These are phyloP conservation scores for Sordariomycetes sp. DNA, from an alignment of 2,329 filamentous ascomycete genomes.

Conservation along the genomic window DNA sequence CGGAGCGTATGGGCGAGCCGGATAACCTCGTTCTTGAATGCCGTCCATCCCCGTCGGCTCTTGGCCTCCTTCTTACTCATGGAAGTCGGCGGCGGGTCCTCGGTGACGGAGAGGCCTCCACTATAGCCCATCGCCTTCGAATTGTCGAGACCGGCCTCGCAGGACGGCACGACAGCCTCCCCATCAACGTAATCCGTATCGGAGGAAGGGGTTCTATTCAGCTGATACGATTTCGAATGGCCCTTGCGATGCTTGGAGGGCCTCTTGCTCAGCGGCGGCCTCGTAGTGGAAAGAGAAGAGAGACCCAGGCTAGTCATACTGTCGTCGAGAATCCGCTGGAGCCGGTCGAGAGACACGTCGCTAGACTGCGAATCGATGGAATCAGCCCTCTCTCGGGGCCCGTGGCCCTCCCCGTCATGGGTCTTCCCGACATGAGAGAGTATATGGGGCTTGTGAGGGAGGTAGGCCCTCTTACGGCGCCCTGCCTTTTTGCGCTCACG, in stretches of 20 bases:
- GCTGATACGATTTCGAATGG: slow-evolving; percentile 12
- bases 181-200: slow-evolving; percentile 79
- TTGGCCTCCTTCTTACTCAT: neutral
- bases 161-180: slow-evolving; percentile 74
- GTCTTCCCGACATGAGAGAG: slow-evolving; percentile 13
- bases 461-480: slow-evolving; percentile 35
- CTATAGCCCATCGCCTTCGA: slow-evolving; percentile 75
- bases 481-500: slow-evolving; percentile 58
- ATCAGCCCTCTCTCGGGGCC: slow-evolving; percentile 25
- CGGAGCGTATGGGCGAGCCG: slow-evolving; percentile 79
- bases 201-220: slow-evolving; percentile 50
- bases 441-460: slow-evolving; percentile 24
- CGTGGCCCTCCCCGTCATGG: slow-evolving; percentile 10
- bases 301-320: slow-evolving; percentile 46
- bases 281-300: slow-evolving; percentile 29
- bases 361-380: slow-evolving; percentile 58
- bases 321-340: slow-evolving; percentile 71
- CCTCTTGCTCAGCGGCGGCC: slow-evolving; percentile 31
- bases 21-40: slow-evolving; percentile 87
- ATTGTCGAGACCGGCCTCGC: slow-evolving; percentile 80
- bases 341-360: slow-evolving; percentile 63
- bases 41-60: slow-evolving; percentile 60
- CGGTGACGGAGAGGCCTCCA: slow-evolving; percentile 34
- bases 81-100: slow-evolving; percentile 23
- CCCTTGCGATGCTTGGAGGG: slow-evolving; percentile 21